These are phyloP conservation scores for Calonectria montana DNA, from an alignment of 2,329 filamentous ascomycete genomes.

Conservation along the genomic window DNA sequence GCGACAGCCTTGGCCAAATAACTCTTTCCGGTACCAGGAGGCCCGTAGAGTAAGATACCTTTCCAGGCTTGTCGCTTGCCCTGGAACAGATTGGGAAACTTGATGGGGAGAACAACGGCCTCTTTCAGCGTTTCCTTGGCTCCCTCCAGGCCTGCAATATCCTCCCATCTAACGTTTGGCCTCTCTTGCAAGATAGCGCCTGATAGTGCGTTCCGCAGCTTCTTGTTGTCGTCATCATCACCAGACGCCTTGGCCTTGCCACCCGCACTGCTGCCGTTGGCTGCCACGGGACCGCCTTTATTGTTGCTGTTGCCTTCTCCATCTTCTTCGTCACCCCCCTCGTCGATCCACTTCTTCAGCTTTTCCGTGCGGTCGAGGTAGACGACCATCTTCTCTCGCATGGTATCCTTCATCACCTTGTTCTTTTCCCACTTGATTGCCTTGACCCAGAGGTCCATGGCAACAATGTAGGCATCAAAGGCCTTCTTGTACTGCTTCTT, in stretches of 20 bases:
- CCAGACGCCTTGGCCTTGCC: constrained; percentile 68
- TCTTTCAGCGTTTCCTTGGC: constrained; percentile 98
- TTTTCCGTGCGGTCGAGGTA: constrained; percentile 99
- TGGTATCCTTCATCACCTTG: constrained; percentile 95
- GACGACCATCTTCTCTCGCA: constrained; percentile 91
- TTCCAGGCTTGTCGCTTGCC: constrained; percentile 99
- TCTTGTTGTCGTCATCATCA: constrained; percentile 93
- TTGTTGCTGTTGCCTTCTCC: constrained; percentile 72
- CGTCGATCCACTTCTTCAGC: constrained; percentile 90
- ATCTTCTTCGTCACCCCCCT: constrained; percentile 77
- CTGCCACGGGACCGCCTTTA: constrained; percentile 60
- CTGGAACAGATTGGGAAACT: constrained; percentile 95
- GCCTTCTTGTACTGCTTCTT: constrained; percentile 97
- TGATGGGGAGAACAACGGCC: constrained; percentile 96
- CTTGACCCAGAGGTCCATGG: constrained; percentile 98
- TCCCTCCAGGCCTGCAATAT: constrained; percentile 92
- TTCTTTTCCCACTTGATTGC: constrained; percentile 99
- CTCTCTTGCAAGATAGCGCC: constrained; percentile 95
- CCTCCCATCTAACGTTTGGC: constrained; percentile 97
- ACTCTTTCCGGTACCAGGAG: constrained; percentile 96
- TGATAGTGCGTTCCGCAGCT: constrained; percentile 88
- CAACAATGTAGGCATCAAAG: constrained; percentile 94
- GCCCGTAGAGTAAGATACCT: constrained; percentile 94
- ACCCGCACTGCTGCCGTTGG: constrained; percentile 75
- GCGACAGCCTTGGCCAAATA: constrained; percentile 97